Evolutionary conservation across 1,284 basidiomycete species (phyloP), one percentile per base, ranked within the genome.

Genomic region (Ustilago curta): DNA sequence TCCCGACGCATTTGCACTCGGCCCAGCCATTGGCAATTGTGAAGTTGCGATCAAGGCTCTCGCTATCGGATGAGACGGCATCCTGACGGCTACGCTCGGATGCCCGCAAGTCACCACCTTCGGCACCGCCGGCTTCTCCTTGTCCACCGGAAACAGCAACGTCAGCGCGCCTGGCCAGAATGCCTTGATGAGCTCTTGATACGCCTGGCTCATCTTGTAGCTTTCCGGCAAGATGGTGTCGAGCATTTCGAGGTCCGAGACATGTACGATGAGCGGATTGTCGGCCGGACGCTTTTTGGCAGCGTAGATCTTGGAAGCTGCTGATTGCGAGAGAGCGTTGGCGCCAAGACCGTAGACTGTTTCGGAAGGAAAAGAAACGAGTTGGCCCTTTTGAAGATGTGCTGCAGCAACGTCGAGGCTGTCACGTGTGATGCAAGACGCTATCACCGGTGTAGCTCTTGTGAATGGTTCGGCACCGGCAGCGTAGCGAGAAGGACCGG

Each of bases 131-230:
- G 76, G 74, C 11, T 53, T 45, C 4, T 59, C 32, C n/a, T 19
- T 39, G 11, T 69, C 61, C 3, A 80, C 80, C 2, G 95, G 95
- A 84, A 99, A 97, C 39, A 99, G 88, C 27, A 99, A 87, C 0
- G 95, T 97, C 59, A 99, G 87, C 0, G 96, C 90, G 2, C 97
- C 97, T 0, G 97, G 97, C 97, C 97, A 99, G 85, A 97, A 97
- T 4, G 89, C 88, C 40, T 89, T 87, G 77, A 97, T 93, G 6
- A 84, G 63, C 3, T 56, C 70, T 1, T 54, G 6, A 45, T 81
- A 82, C 4, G 67, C 74, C 5, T 47, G 23, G 9, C 54, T 55
- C 29, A 59, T 59, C n/a, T 70, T 19, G 43, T 73, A 78, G 5
- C 31, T 32, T n/a, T 66, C 37, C 1, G 79, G 74, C 9, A 85